Percentiles rank a stretch among this genome's conserved stretches.
Conservation (phyloP, 805 yeast genomes). For the Yamadazyma sp. region DNA sequence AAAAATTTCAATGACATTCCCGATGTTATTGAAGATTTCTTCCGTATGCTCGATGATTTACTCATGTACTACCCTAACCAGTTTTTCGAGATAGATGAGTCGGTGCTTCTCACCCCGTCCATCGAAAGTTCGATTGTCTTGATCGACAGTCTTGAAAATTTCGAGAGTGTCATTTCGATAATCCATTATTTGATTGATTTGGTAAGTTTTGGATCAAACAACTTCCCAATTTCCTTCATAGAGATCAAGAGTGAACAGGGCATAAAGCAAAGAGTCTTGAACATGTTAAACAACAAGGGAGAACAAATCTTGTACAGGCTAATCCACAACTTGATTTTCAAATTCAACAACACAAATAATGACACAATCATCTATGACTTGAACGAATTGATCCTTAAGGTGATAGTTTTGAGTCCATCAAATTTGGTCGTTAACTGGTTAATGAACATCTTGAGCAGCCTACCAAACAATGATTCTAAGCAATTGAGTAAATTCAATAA, state of each 20-base stretch:
- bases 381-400: slow-evolving; percentile 67
- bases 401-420: slow-evolving; percentile 52
- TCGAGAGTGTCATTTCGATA: slow-evolving; percentile 67
- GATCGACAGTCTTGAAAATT: slow-evolving; percentile 54
- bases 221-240: slow-evolving; percentile 75
- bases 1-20: slow-evolving; percentile 44
- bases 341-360: slow-evolving; percentile 49
- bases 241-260: slow-evolving; percentile 51
- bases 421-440: slow-evolving; percentile 58
- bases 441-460: slow-evolving; percentile 47
- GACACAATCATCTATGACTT: slow-evolving; percentile 69
- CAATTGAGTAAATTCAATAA: slow-evolving; percentile 66
- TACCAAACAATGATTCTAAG: slow-evolving; percentile 66
- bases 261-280: slow-evolving; percentile 49
- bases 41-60: slow-evolving; percentile 74
- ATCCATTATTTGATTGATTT: slow-evolving; percentile 80
- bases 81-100: slow-evolving; percentile 41
- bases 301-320: slow-evolving; percentile 52
- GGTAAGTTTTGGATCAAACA: slow-evolving; percentile 77
- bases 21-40: slow-evolving; percentile 84
- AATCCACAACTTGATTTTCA: slow-evolving; percentile 65
- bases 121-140: slow-evolving; percentile 60
- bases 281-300: slow-evolving; percentile 55
- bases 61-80: slow-evolving; percentile 70
- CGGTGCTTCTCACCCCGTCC: slow-evolving; percentile 44